These are phyloP conservation scores for Penicillium sp. DNA, from an alignment of 2,329 filamentous ascomycete genomes.

Conservation along the genomic window DNA sequence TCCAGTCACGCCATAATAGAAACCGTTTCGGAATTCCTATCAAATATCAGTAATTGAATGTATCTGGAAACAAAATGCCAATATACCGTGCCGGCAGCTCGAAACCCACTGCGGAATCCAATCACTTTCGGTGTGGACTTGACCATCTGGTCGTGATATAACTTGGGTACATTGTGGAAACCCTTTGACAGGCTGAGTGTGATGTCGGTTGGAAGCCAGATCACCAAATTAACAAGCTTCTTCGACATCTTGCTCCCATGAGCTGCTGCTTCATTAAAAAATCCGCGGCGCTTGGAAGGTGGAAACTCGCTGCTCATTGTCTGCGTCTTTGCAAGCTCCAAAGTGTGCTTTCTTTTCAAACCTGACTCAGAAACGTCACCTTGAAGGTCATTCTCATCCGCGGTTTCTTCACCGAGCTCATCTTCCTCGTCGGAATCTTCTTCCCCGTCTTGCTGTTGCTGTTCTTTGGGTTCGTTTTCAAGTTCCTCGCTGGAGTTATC, in stretches of 20 bases:
- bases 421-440: constrained; percentile 1
- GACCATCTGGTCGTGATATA: constrained; percentile 80
- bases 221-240: constrained; percentile 64
- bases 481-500: too few relatives aligned
- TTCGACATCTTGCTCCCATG: constrained; percentile 46
- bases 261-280: constrained; percentile 8
- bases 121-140: constrained; percentile 72
- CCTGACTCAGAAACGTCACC: background rate
- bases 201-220: constrained; percentile 80
- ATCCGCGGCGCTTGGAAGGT: background rate
- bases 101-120: constrained; percentile 67
- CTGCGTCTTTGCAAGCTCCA: constrained; percentile 8
- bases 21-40: constrained; percentile 64
- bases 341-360: constrained; percentile 1
- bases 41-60: constrained; percentile 1
- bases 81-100: constrained; percentile 54
- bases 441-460: too few relatives aligned
- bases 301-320: constrained; percentile 10
- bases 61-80: background rate
- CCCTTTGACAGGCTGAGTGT: constrained; percentile 75
- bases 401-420: background rate
- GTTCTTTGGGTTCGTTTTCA: too few relatives aligned
- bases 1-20: constrained; percentile 76
- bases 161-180: constrained; percentile 76
- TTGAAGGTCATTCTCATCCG: background rate